Base-by-base conservation (phyloP, 176 grass and related monocot genomes). In the Zizania latifolia region DNA sequence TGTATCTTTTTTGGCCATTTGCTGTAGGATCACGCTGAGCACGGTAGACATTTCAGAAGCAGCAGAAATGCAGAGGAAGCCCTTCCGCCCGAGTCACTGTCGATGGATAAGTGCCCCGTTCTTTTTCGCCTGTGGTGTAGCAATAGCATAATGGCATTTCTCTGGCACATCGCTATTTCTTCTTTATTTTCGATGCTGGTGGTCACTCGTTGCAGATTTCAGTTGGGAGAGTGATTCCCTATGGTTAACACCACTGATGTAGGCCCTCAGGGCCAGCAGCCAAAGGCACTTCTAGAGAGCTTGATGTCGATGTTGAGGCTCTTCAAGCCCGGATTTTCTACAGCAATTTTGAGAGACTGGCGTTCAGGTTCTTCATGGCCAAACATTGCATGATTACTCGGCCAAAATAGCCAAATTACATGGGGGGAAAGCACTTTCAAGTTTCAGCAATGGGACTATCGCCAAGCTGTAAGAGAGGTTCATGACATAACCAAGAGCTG, bases 81-180 rank as follows among this genome's bases (percentile, higher is more conserved):
- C n/a, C n/a, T n/a, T n/a, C n/a, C n/a, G n/a, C n/a, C n/a, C 8
- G 46, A 36, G 84, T 77, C 78, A 11, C 16, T 57, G 36, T 82
- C 72, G 31, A 30, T 10, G 17, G 23, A 61, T 14, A 40, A 40
- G 62, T 33, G 69, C 78, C 44, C 2, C 2, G n/a, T 67, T 81
- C 28, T 50, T 51, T 31, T 72, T 72, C 45, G 48, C 16, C 23
- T 28, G 62, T 78, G 62, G 23, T 56, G 62, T 10, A 5, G 46
- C 30, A 78, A 46, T 10, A 5, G 46, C 30, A 78, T 23, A 22
- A 24, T 8, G 46, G 62, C 40, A 78, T 56, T 68, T 68, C 16
- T 41, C 38, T 8, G 26, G 12, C 45, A 71, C 36, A 64, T 86
- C 64, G 64, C 65, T 58, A 21, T 77, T 70, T 69, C 55, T 71